These are phyloP conservation scores for Trichoderma asperellum DNA, from an alignment of 2,329 filamentous ascomycete species.

Conservation along the genomic window DNA sequence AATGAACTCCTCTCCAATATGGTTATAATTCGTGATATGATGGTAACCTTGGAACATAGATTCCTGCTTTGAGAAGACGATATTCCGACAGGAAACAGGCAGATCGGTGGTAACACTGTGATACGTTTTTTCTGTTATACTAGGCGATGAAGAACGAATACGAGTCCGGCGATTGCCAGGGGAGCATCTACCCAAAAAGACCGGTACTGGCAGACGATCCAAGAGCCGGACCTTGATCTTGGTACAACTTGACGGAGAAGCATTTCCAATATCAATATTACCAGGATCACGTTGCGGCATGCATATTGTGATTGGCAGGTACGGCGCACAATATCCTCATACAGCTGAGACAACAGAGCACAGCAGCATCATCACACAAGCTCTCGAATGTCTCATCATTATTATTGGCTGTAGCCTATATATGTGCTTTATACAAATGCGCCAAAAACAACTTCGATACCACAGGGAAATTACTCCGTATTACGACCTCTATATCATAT, in stretches of 20 bases:
- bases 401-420: conserved; percentile 3
- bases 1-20: neutral
- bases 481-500: neutral
- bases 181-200: neutral
- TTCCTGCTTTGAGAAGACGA: no score
- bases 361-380: neutral
- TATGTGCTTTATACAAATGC: neutral
- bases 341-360: neutral
- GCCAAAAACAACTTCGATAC: neutral
- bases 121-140: no score
- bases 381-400: conserved; percentile 12
- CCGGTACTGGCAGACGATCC: neutral
- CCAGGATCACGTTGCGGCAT: neutral
- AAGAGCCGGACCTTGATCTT: neutral
- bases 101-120: no score
- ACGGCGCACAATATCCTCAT: neutral
- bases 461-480: neutral
- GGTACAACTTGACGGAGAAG: neutral
- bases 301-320: no score
- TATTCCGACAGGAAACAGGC: no score
- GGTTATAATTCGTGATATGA: neutral
- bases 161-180: neutral
- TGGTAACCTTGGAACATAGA: neutral
- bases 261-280: neutral
- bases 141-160: neutral